A percentile compares a stretch with the other conserved stretches of the same genome.
phyloP scores from a whole-genome alignment of 2,329 filamentous ascomycete species.

The Aspergillus luchuensis region DNA sequence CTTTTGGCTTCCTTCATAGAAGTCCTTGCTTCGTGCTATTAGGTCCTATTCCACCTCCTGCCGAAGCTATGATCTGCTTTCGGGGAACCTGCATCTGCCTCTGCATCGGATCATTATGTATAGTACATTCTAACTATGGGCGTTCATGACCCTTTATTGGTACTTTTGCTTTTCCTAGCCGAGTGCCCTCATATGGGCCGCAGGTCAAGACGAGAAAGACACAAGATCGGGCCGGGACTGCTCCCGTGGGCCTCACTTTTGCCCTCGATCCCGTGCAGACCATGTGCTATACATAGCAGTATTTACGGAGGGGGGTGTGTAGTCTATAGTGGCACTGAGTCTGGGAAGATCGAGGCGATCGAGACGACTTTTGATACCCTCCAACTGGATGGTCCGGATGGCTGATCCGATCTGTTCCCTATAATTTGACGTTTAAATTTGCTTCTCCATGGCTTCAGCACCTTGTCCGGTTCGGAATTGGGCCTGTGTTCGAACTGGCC shows the following conservation, averaged over 20 bases:
- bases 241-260: neutral
- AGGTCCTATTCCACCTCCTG: slow-evolving; percentile 20
- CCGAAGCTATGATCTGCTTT: slow-evolving; percentile 24
- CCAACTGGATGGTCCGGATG: slow-evolving; percentile 1
- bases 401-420: slow-evolving; percentile 7
- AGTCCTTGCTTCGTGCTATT: slow-evolving; percentile 40
- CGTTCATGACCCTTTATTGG: slow-evolving; percentile 11
- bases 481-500: slow-evolving; percentile 1
- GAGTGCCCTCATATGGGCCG: neutral
- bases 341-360: slow-evolving; percentile 5
- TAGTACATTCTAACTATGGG: slow-evolving; percentile 13
- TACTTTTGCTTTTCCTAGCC: slow-evolving; percentile 18
- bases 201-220: neutral
- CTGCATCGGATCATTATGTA: slow-evolving; percentile 27
- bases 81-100: slow-evolving; percentile 18
- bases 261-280: neutral
- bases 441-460: slow-evolving; percentile 4
- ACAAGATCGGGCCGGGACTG: neutral
- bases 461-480: slow-evolving; percentile 5
- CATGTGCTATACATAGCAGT: slow-evolving; percentile 10
- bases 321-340: neutral
- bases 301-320: neutral
- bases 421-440: slow-evolving; percentile 5
- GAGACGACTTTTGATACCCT: neutral
- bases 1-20: slow-evolving; percentile 11